Conservation (phyloP, 176 grass and related monocot species). For the Calamus simplicifolius region DNA sequence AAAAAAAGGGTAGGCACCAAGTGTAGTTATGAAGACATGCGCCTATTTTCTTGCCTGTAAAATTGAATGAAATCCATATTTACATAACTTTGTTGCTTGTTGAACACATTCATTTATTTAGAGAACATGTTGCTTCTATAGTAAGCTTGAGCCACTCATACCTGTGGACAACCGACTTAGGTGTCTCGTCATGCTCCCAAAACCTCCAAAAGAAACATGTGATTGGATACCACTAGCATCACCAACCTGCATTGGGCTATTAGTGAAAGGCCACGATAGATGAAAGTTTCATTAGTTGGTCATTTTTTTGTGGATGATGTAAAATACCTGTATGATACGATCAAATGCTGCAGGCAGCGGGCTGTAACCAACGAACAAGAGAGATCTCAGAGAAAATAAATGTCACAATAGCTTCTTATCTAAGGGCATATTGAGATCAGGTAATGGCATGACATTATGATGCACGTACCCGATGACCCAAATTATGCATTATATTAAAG, state of each 20-base stretch:
- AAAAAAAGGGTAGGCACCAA: no score
- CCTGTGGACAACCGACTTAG: conserved; percentile 73
- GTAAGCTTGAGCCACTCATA: conserved; percentile 8
- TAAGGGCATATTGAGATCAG: no score
- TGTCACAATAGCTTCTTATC: conserved; percentile 1
- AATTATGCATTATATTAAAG: no score
- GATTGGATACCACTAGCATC: conserved; percentile 98
- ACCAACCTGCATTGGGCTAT: conserved; percentile 41
- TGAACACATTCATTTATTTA: no score
- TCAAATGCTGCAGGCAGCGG: conserved; percentile 84
- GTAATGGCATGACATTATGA: no score
- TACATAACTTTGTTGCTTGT: no score
- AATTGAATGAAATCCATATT: no score
- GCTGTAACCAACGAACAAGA: conserved; percentile 29
- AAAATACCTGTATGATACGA: conserved; percentile 70
- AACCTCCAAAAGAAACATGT: conserved; percentile 97
- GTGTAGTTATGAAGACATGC: no score
- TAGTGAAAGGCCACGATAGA: conserved; percentile 5
- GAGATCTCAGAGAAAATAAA: conserved; percentile 22
- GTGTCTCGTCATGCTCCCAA: conserved; percentile 89
- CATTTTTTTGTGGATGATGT: background rate
- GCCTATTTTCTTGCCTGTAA: no score
- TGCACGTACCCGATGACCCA: no score
- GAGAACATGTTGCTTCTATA: no score
- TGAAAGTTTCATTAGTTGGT: background rate